Evolutionary conservation across 495 filamentous ascomycete species (phyloP), one percentile per base, ranked within the genome.

Genomic region (Annulohypoxylon maeteangense): DNA sequence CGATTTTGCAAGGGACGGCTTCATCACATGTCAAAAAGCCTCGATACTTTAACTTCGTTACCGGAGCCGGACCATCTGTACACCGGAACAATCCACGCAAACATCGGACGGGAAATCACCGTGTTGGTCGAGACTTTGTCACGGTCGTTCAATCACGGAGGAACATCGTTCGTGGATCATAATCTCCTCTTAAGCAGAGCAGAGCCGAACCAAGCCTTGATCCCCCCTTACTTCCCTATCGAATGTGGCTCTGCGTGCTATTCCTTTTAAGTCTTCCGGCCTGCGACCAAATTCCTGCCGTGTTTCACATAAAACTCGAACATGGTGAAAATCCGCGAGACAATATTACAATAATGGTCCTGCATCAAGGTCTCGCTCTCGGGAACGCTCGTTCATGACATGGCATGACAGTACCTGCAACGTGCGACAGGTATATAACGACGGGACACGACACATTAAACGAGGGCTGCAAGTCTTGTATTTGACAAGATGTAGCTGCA

Each of bases 391-490:
- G 10, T 12, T 54, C 34, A 45, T 47, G 53, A 59, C 40, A 58
- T 47, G 59, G 59, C 16, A 14, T 47, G 59, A 67, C 16, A 14
- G 45, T 12, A 20, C n/a, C 56, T 66, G 65, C 40, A 67, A 68
- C 36, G 58, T 72, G 59, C 54, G 4, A 58, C 53, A 42, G 47
- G 29, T 18, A 50, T 42, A 20, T 48, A 23, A 40, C 11, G 62
- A 50, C 68, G 62, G 56, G 12, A 50, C 29, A 60, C 62, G 38
- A 32, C 32, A 61, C 48, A 18, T 58, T 23, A 34, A 18, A 59
- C 11, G 32, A 38, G 23, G 25, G 60, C 18, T 48, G 62, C 59
- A 7, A 60, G 29, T 44, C 18, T 62, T 20, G 58, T 20, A 44
- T 18, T 18, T 44, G 40, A 44, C 34, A 48, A 67, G 51, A 32